Conservation (phyloP, 2,329 filamentous ascomycete genomes). For the Ophiostoma sp. region DNA sequence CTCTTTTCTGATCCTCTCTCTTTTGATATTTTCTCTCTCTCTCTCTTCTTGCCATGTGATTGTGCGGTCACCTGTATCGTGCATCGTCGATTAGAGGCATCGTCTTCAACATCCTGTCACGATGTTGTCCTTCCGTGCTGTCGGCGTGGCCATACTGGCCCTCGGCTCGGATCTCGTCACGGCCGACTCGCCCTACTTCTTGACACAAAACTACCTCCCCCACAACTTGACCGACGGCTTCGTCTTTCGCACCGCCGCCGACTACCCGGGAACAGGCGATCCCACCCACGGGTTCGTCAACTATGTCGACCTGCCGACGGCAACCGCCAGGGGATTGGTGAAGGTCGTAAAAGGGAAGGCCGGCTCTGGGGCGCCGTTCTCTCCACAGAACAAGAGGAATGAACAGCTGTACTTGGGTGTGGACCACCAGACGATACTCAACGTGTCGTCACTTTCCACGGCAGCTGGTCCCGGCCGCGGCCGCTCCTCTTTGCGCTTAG, state of each 20-base stretch:
- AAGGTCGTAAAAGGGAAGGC: neutral
- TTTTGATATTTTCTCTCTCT: neutral
- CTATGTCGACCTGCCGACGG: constrained; percentile 41
- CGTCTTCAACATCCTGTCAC: neutral
- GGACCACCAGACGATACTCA: neutral
- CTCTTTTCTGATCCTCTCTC: neutral
- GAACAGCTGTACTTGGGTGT: neutral
- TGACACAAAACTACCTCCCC: constrained; percentile 11
- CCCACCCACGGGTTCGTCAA: constrained; percentile 33
- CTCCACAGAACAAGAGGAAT: neutral
- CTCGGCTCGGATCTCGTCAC: neutral
- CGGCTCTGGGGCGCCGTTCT: neutral
- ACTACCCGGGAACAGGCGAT: constrained; percentile 25
- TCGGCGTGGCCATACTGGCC: neutral
- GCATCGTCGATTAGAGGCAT: neutral
- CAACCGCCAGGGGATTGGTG: neutral
- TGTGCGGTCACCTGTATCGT: neutral
- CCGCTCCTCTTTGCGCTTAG: constrained; percentile 48
- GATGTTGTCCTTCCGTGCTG: neutral
- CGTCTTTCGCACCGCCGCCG: neutral
- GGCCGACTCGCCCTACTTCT: neutral
- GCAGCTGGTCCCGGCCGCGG: constrained; percentile 33
- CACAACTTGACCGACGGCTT: constrained; percentile 14
- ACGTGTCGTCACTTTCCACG: neutral
- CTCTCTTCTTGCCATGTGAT: constrained; percentile 2